Percentiles rank a stretch among this genome's conserved stretches.
Evolutionary conservation across 306 rosid genomes (phyloP).

Genomic region (Herpetospermum pedunculosum): DNA sequence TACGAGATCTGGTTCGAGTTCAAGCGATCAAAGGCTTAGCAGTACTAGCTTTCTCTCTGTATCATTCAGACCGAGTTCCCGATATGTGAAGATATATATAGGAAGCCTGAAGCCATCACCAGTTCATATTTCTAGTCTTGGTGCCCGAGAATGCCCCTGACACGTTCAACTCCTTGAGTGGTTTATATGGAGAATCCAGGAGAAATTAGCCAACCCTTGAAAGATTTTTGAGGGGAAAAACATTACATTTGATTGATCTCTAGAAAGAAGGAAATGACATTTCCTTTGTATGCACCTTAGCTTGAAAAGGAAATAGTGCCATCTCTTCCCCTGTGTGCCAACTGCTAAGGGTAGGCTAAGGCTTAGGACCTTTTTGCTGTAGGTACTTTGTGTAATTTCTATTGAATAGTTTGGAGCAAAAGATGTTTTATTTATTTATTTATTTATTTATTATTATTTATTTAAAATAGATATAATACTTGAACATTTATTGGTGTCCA

Average conservation of each 20-base stretch:
- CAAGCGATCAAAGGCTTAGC: constrained; percentile 39
- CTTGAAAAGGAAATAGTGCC: not conserved
- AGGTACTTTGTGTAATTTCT: not conserved
- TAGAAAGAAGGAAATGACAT: not conserved
- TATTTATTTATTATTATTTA: too few relatives aligned
- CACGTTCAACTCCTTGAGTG: not conserved
- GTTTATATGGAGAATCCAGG: not conserved
- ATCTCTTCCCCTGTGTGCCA: not conserved
- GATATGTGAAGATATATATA: not conserved
- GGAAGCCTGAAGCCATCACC: not conserved
- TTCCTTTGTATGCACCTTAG: not conserved
- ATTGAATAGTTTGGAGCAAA: not conserved
- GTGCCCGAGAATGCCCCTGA: not conserved
- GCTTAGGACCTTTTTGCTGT: not conserved
- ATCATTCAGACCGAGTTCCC: not conserved
- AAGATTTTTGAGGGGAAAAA: not conserved
- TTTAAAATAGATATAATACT: not conserved
- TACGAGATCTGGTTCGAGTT: constrained; percentile 88
- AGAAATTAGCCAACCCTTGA: not conserved
- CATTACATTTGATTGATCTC: not conserved
- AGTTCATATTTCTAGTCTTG: not conserved
- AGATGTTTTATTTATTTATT: too few relatives aligned
- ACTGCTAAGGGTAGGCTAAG: not conserved
- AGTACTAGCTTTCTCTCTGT: not conserved
- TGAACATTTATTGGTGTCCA: not conserved